These are phyloP conservation scores for Neofusicoccum laricinum DNA, from an alignment of 2,329 filamentous ascomycete species.

Conservation along the genomic window DNA sequence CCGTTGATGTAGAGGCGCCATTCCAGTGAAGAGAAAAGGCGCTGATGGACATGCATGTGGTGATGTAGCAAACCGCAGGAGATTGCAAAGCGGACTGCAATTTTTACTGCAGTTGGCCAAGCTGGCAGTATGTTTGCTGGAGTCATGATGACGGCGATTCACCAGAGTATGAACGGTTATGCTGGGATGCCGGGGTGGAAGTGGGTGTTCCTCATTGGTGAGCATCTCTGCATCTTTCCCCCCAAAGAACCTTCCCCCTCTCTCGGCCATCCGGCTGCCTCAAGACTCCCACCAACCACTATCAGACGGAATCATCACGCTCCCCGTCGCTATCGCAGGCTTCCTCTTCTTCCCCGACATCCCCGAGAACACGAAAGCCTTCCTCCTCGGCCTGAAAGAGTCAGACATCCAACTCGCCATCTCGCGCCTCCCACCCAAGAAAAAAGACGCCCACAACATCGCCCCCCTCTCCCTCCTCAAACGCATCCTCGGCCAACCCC, in stretches of 20 bases:
- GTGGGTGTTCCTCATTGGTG: slow-evolving; percentile 31
- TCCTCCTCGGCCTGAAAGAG: slow-evolving; percentile 25
- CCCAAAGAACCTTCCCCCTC: too few relatives aligned
- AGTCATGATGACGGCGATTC: slow-evolving; percentile 34
- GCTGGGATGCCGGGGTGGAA: slow-evolving; percentile 27
- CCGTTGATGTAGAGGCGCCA: too few relatives aligned
- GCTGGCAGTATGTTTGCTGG: slow-evolving; percentile 32
- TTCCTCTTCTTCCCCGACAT: slow-evolving; percentile 29
- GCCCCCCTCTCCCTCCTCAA: slow-evolving; percentile 24
- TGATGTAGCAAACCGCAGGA: slow-evolving; percentile 25
- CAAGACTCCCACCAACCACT: slow-evolving; percentile 11
- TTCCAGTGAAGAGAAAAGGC: too few relatives aligned
- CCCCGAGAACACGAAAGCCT: slow-evolving; percentile 24
- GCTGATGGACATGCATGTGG: not conserved
- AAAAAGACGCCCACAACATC: slow-evolving; percentile 26
- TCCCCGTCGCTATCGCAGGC: slow-evolving; percentile 30
- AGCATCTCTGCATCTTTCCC: not conserved
- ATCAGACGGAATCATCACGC: slow-evolving; percentile 29
- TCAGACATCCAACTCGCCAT: slow-evolving; percentile 27
- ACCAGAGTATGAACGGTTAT: slow-evolving; percentile 24
- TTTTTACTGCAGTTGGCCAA: slow-evolving; percentile 30
- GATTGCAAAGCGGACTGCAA: slow-evolving; percentile 30
- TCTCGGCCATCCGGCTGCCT: too few relatives aligned
- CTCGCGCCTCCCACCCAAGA: slow-evolving; percentile 26
- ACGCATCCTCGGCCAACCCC: slow-evolving; percentile 20